These are phyloP conservation scores for Gossypium anomalum DNA, from an alignment of 345 rosid species.

Conservation along the genomic window DNA sequence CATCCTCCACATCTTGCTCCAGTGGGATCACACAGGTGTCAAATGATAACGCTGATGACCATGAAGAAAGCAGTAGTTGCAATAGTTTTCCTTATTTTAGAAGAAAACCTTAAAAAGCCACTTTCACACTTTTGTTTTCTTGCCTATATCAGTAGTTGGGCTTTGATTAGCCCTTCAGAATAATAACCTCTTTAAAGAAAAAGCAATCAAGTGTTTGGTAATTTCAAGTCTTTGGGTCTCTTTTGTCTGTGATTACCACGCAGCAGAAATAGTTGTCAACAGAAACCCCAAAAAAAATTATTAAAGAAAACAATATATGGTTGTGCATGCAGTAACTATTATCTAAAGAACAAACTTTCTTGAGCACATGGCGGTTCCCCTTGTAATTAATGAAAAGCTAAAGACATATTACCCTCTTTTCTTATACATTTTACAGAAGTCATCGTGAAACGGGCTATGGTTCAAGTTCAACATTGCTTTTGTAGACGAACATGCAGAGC, in stretches of 20 bases:
- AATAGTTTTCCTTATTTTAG: slow-evolving; percentile 52
- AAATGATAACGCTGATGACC: neutral
- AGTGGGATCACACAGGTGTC: slow-evolving; percentile 21
- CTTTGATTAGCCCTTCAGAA: slow-evolving; percentile 30
- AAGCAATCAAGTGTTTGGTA: slow-evolving; percentile 31
- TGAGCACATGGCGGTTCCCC: slow-evolving; percentile 2
- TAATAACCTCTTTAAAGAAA: slow-evolving; percentile 16
- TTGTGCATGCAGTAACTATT: slow-evolving; percentile 28
- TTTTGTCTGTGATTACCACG: slow-evolving; percentile 14
- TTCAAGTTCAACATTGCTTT: neutral
- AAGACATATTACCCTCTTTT: neutral
- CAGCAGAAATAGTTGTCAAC: slow-evolving; percentile 23
- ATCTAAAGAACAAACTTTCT: slow-evolving; percentile 10
- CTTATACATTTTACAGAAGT: neutral
- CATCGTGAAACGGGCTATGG: neutral
- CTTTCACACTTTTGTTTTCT: neutral
- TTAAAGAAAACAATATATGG: slow-evolving; percentile 12
- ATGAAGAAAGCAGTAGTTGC: slow-evolving; percentile 32
- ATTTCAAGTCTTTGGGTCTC: slow-evolving; percentile 24
- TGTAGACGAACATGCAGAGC: slow-evolving; percentile 20
- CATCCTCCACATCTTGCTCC: neutral
- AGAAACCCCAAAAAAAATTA: neutral
- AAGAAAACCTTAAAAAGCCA: slow-evolving; percentile 44
- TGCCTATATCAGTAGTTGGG: slow-evolving; percentile 21
- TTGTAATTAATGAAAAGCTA: slow-evolving; percentile 14